phyloP scores from a whole-genome alignment of 495 filamentous ascomycete genomes.

The Neurospora sp. region DNA sequence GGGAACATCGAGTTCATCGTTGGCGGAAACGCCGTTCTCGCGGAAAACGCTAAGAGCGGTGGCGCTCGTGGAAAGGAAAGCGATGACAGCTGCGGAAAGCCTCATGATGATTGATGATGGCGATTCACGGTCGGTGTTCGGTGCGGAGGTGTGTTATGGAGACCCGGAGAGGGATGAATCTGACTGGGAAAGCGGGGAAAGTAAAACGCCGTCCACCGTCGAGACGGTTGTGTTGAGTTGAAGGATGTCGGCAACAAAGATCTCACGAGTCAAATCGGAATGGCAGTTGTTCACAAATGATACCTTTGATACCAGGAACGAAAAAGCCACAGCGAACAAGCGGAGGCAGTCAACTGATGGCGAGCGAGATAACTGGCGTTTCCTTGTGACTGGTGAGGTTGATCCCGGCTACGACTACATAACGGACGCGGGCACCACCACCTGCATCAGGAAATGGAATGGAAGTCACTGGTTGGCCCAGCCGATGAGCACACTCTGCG shows the following conservation, averaged over 20 bases:
- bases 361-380: background rate
- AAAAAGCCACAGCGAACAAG: background rate
- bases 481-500: background rate
- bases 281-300: background rate
- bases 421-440: background rate
- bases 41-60: constrained; percentile 32
- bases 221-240: background rate
- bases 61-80: constrained; percentile 28
- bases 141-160: background rate
- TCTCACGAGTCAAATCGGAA: background rate
- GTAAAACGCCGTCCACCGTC: background rate
- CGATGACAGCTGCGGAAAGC: constrained; percentile 30
- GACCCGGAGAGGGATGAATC: background rate
- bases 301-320: background rate
- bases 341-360: background rate
- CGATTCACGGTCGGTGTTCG: background rate
- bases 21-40: constrained; percentile 21
- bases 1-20: constrained; percentile 45
- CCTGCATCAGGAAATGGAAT: background rate
- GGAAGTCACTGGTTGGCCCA: background rate
- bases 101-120: constrained; percentile 24
- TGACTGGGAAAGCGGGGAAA: background rate
- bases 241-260: background rate
- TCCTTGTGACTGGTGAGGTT: background rate
- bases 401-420: background rate